Evolutionary conservation across 257 asterid genomes (phyloP), one percentile per base, ranked within the genome.

Genomic region (Hygrophila difformis): DNA sequence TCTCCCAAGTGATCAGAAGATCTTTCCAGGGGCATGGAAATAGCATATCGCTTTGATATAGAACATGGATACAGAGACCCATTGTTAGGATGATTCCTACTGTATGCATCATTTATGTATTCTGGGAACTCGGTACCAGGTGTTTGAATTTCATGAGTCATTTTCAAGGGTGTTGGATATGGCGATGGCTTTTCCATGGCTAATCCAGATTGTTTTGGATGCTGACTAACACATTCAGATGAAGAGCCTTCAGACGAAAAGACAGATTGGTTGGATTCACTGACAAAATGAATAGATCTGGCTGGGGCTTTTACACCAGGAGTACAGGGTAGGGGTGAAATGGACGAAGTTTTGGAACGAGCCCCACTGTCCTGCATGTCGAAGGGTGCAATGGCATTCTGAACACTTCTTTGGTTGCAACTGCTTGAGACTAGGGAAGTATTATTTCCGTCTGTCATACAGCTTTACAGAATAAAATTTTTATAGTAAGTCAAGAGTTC

Each of bases 71-170:
- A 74, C 45, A 68, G 81, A 59, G 83, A 57, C 64, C 82, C 65
- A 57, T 68, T 61, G 51, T 67, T 57, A 34, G 52, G 10, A 53
- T 43, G 35, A 46, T 68, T 77, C 34, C 63, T 69, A 50, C 52
- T 49, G 11, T 54, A 69, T 45, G 21, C 16, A 18, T 50, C 47
- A 48, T 72, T 59, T 28, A 58, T 20, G 56, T 72, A 57, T 42
- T 64, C 56, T 12, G 89, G 74, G 57, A 72, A 79, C 50, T 66
- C 74, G 49, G 84, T 69, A 40, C 84, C 89, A 26, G 84, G 89
- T 5, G 81, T 75, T 65, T 75, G 81, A 84, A 75, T 75, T 51
- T 80, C 92, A 53, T 70, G 71, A 18, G 61, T 58, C 42, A 76
- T 54, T 59, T 71, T 73, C 51, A 61, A 34, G 1, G 80, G 86